These are phyloP conservation scores for Mycena sanguinolenta DNA, from an alignment of 768 basidiomycete genomes.

Conservation along the genomic window DNA sequence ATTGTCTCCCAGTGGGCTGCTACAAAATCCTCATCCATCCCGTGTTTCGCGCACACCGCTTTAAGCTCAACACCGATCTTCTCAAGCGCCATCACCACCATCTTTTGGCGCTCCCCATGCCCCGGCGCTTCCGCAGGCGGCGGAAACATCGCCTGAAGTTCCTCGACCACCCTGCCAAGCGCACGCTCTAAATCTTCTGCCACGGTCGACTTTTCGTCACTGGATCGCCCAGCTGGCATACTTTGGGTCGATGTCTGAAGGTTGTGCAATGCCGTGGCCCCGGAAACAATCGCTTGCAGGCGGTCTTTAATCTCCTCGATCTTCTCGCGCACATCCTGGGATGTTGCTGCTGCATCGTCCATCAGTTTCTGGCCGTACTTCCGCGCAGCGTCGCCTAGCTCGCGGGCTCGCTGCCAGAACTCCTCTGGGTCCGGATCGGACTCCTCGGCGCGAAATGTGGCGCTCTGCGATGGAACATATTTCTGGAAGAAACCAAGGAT, in stretches of 20 bases:
- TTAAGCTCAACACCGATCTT: constrained; percentile 45
- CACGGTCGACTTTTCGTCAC: constrained; percentile 4
- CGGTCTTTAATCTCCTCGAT: constrained; percentile 40
- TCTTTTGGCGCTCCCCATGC: constrained; percentile 42
- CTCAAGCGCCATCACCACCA: constrained; percentile 40
- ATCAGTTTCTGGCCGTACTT: constrained; percentile 39
- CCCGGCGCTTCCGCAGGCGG: constrained; percentile 47
- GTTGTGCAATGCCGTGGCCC: constrained; percentile 32
- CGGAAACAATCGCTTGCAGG: constrained; percentile 38
- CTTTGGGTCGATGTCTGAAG: constrained; percentile 11
- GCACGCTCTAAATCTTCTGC: constrained; percentile 38
- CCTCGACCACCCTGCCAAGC: constrained; percentile 41
- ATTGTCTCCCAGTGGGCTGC: constrained; percentile 41
- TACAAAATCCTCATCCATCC: constrained; percentile 43
- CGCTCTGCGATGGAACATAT: neutral
- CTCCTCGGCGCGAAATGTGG: neutral
- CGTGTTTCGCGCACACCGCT: constrained; percentile 34
- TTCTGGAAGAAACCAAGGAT: neutral
- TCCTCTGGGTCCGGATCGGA: constrained; percentile 4
- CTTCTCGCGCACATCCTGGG: constrained; percentile 34
- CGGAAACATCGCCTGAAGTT: constrained; percentile 43
- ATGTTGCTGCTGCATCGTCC: constrained; percentile 27
- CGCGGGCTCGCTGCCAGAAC: constrained; percentile 29
- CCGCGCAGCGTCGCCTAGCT: constrained; percentile 25
- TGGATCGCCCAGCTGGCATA: neutral